Conservation (phyloP, 1,284 basidiomycete species). For the Naganishia sp. region DNA sequence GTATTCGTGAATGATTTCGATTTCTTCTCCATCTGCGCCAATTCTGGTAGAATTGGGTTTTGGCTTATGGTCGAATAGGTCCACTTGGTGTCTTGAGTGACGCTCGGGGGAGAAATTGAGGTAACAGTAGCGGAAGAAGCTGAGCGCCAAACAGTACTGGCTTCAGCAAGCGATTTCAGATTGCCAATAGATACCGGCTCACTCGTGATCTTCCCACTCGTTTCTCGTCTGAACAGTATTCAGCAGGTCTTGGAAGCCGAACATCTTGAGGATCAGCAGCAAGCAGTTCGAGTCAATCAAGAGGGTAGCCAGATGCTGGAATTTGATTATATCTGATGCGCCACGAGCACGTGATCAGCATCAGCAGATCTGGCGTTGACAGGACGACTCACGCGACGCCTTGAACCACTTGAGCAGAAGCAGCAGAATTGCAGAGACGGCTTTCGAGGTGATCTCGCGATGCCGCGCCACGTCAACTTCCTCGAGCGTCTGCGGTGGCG, state of each 20-base stretch:
- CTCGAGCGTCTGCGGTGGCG: slow-evolving; percentile 66
- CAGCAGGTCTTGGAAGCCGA: slow-evolving; percentile 89
- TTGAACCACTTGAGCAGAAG: slow-evolving; percentile 98
- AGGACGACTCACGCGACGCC: slow-evolving; percentile 73
- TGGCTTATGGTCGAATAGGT: slow-evolving; percentile 53
- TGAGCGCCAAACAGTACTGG: slow-evolving; percentile 46
- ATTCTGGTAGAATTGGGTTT: slow-evolving; percentile 50
- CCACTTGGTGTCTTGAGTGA: slow-evolving; percentile 2
- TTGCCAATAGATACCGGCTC: slow-evolving; percentile 44
- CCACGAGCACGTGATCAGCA: background rate
- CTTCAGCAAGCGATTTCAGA: background rate
- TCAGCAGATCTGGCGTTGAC: no score
- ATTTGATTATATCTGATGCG: slow-evolving; percentile 87
- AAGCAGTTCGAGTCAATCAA: slow-evolving; percentile 95
- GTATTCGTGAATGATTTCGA: slow-evolving; percentile 88
- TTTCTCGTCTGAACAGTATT: slow-evolving; percentile 80
- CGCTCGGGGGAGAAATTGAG: slow-evolving; percentile 64
- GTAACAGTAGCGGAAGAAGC: slow-evolving; percentile 94
- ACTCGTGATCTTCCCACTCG: slow-evolving; percentile 86
- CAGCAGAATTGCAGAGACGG: slow-evolving; percentile 90
- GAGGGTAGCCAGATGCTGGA: slow-evolving; percentile 92
- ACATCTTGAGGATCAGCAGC: slow-evolving; percentile 94
- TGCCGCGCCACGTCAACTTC: slow-evolving; percentile 94
- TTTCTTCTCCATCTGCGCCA: slow-evolving; percentile 62
- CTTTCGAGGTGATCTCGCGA: slow-evolving; percentile 96